Evolutionary conservation across 345 rosid genomes (phyloP).

Genomic region (Citrus reticulata): DNA sequence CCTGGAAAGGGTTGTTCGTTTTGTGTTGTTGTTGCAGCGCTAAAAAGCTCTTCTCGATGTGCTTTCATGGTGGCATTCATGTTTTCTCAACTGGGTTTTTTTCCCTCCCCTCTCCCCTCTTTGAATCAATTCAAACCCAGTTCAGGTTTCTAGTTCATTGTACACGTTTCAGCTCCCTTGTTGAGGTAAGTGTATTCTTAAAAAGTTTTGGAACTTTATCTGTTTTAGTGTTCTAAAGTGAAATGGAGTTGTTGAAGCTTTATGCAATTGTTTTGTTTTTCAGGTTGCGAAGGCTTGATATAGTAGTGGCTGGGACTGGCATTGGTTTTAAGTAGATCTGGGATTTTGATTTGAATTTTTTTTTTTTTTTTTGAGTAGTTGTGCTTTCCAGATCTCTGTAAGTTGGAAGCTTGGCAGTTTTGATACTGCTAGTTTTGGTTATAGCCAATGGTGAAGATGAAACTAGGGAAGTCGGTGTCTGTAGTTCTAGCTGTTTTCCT

Average conservation of each 20-base stretch:
- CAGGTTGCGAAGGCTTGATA: not conserved
- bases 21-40: slow-evolving; percentile 28
- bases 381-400: slow-evolving; percentile 13
- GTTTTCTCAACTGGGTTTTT: slow-evolving; percentile 27
- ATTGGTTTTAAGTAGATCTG: slow-evolving; percentile 33
- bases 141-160: slow-evolving; percentile 6
- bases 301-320: not conserved
- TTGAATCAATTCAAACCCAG: slow-evolving; percentile 4
- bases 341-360: not conserved
- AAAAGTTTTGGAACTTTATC: slow-evolving; percentile 16
- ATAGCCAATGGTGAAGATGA: slow-evolving; percentile 42
- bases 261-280: not conserved
- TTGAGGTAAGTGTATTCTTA: slow-evolving; percentile 29
- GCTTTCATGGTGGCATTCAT: slow-evolving; percentile 25
- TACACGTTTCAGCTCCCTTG: slow-evolving; percentile 14
- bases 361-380: not conserved
- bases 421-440: slow-evolving; percentile 16
- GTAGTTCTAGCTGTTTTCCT: slow-evolving; percentile 34
- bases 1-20: slow-evolving; percentile 70
- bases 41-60: slow-evolving; percentile 24
- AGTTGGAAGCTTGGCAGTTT: not conserved
- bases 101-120: not conserved
- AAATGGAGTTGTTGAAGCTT: not conserved
- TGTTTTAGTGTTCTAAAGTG: not conserved
- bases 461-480: slow-evolving; percentile 26